A percentile compares a stretch with the other conserved stretches of the same genome.
Evolutionary conservation across 1,284 basidiomycete genomes (phyloP).

Genomic region (Apiotrichum mycotoxinovorans): DNA sequence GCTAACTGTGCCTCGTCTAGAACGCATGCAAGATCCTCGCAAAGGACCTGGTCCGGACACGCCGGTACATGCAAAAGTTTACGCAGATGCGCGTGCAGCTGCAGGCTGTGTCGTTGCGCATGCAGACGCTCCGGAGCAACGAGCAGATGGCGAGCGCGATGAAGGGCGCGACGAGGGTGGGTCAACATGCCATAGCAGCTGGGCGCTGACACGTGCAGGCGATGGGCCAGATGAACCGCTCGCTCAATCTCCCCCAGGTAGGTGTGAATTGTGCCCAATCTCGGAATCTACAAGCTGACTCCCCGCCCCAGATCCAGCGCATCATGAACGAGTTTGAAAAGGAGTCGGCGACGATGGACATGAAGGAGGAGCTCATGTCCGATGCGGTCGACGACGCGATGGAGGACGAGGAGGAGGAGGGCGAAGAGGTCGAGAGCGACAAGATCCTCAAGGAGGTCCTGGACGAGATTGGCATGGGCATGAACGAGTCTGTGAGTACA

Average conservation of each 20-base stretch:
- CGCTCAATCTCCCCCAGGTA: constrained; percentile 77
- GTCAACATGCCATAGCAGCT: too few relatives aligned
- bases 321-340: constrained; percentile 99
- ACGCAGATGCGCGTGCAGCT: constrained; percentile 98
- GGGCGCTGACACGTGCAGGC: constrained; percentile 61
- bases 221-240: constrained; percentile 97
- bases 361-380: constrained; percentile 99
- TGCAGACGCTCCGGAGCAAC: constrained; percentile 94
- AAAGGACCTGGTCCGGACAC: constrained; percentile 93
- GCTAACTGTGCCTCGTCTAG: constrained; percentile 53
- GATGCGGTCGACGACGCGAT: constrained; percentile 98
- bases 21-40: constrained; percentile 99
- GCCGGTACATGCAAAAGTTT: constrained; percentile 95
- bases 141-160: constrained; percentile 99
- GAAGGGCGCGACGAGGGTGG: constrained; percentile 90
- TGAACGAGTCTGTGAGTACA: constrained; percentile 77
- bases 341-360: constrained; percentile 97
- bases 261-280: too few relatives aligned
- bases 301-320: constrained; percentile 77
- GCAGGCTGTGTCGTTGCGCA: constrained; percentile 90
- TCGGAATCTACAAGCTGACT: too few relatives aligned
- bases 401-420: constrained; percentile 85
- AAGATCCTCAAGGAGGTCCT: constrained; percentile 94
- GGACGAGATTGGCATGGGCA: constrained; percentile 91
- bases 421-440: constrained; percentile 86